Evolutionary conservation across 345 rosid genomes (phyloP), one percentile per base, ranked within the genome.

Genomic region (Balakata baccata): DNA sequence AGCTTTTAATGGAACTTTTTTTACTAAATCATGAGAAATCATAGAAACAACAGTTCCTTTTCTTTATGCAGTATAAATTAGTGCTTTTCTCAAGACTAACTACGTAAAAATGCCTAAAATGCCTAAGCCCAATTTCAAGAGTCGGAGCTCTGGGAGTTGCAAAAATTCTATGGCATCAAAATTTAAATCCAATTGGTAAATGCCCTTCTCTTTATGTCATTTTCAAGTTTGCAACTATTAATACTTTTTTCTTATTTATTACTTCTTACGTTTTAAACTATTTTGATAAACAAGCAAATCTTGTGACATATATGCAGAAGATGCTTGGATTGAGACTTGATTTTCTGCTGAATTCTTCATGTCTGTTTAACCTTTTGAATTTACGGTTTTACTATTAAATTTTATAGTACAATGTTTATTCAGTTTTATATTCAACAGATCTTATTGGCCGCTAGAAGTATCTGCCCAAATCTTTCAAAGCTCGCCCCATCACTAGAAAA

Each of bases 401-500:
- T 18, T 29, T 17, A 69, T 46, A 22, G 4, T 47, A 46, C 3
- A 14, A 39, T 34, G 20, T 69, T 1, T 62, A 34, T 46, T 51
- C 29, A 22, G 25, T 64, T 64, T 58, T 68, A 9, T 60, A 10
- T 17, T 12, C 45, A 25, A 71, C 91, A 95, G 99, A 88, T 95
- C 74, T 83, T 95, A 68, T 81, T 92, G 81, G 88, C 82, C 68
- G 96, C 98, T 37, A 83, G 81, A 78, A 84, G 71, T 80, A 91
- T 91, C 78, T 92, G 92, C 72, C 97, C 97, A 16, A 92, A 88
- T 72, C 91, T 92, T 77, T 85, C 96, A 60, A 95, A 95, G 86
- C 98, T 92, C 68, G 94, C 98, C 75, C 86, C 89, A 57, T 98
- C 99, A 46, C 85, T 95, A 69, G 99, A 92, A 83, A 95, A 95